Conservation (phyloP, 176 grass and related monocot species). For the Rhynchospora tenuis region DNA sequence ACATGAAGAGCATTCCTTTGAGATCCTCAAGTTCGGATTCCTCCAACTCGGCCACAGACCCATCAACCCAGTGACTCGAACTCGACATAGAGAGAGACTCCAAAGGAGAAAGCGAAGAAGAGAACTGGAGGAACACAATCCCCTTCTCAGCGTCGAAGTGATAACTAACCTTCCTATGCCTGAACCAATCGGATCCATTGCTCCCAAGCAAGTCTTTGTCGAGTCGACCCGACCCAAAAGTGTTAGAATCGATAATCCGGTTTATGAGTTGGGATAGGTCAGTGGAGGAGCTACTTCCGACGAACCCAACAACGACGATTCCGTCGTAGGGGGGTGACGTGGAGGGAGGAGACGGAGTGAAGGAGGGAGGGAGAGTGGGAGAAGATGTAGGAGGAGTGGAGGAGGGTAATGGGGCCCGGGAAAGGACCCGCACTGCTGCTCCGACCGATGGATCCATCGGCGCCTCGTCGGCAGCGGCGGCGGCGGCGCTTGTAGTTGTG, state of each 20-base stretch:
- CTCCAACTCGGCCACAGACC: conserved; percentile 19
- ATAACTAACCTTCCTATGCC: conserved; percentile 47
- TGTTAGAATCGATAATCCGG: conserved; percentile 57
- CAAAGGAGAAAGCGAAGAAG: conserved; percentile 27
- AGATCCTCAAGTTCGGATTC: conserved; percentile 34
- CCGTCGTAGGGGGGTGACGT: conserved; percentile 34
- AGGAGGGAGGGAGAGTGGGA: conserved; percentile 17
- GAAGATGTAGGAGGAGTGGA: conserved; percentile 22
- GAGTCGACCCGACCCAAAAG: conserved; percentile 53
- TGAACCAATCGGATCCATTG: conserved; percentile 33
- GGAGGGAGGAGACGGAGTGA: conserved; percentile 2
- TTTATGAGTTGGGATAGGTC: conserved; percentile 56
- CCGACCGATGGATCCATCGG: conserved; percentile 40
- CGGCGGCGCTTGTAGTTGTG: conserved; percentile 23
- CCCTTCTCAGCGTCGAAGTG: conserved; percentile 52
- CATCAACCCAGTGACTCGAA: not conserved
- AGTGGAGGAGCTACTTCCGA: conserved; percentile 32
- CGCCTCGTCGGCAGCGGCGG: not conserved
- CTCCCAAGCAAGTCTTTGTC: conserved; percentile 28
- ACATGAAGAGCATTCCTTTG: conserved; percentile 69
- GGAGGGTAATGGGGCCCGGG: conserved; percentile 25
- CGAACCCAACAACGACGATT: conserved; percentile 62
- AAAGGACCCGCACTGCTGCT: conserved; percentile 27
- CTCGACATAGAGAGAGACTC: not conserved
- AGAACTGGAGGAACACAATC: conserved; percentile 62